These are phyloP conservation scores for Leavenworthia alabamica DNA, from an alignment of 345 rosid species.

Conservation along the genomic window DNA sequence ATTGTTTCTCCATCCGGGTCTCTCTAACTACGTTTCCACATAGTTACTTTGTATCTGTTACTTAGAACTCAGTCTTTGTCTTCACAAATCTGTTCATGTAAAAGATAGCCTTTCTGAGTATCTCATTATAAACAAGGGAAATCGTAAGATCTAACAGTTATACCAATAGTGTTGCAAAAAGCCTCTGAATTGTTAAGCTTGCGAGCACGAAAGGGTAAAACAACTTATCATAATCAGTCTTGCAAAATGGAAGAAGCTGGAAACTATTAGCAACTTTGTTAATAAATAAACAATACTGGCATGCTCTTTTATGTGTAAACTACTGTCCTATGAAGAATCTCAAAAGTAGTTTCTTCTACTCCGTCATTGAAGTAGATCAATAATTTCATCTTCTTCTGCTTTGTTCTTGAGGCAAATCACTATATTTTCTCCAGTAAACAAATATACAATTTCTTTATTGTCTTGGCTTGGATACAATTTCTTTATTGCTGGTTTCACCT, in stretches of 20 bases:
- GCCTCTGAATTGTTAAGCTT: no score
- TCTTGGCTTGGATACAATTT: neutral
- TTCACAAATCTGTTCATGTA: neutral
- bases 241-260: neutral
- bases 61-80: neutral
- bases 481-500: neutral
- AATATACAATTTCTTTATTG: neutral
- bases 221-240: neutral
- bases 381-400: neutral
- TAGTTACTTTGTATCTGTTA: neutral
- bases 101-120: neutral
- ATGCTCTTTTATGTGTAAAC: neutral
- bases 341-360: neutral
- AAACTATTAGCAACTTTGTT: neutral
- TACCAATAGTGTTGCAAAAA: neutral
- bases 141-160: neutral
- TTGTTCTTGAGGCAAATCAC: neutral
- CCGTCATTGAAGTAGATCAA: neutral
- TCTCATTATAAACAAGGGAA: neutral
- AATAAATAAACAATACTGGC: neutral
- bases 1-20: neutral
- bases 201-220: neutral
- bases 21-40: neutral
- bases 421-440: neutral
- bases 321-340: neutral